Conservation (phyloP, 768 basidiomycete species). For the Chiua virens region DNA sequence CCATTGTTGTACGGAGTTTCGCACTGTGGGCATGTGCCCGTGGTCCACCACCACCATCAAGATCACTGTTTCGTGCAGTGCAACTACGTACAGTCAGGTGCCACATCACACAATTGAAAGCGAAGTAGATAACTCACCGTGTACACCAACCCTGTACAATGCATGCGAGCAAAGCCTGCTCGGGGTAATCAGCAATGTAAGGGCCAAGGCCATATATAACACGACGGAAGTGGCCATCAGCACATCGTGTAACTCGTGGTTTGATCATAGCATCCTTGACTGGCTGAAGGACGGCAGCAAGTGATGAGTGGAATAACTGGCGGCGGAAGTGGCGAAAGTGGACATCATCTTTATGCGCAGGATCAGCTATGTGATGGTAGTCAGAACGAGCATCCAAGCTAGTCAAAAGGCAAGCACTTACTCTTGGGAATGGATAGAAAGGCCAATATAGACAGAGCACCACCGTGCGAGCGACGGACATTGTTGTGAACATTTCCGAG, state of each 20-base stretch:
- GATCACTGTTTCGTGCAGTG: not conserved
- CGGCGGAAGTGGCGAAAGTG: not conserved
- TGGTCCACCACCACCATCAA: not conserved
- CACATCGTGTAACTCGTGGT: not conserved
- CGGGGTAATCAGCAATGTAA: conserved; percentile 1
- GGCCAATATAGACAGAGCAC: conserved; percentile 3
- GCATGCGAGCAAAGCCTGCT: not conserved
- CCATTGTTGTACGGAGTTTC: not conserved
- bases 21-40: not conserved
- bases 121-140: not conserved
- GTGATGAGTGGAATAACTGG: not conserved
- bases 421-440: conserved; percentile 35
- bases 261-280: not conserved
- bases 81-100: no score
- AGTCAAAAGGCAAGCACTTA: not conserved
- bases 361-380: not conserved
- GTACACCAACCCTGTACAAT: conserved; percentile 2
- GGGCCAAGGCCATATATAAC: conserved; percentile 3
- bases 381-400: not conserved
- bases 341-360: not conserved
- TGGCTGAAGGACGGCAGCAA: not conserved
- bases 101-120: no score
- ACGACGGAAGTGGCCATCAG: not conserved
- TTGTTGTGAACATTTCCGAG: conserved; percentile 18
- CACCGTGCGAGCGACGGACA: conserved; percentile 1